Evolutionary conservation across 169 alveolate genomes (phyloP).

Genomic region (Cryptosporidium viatorum): DNA sequence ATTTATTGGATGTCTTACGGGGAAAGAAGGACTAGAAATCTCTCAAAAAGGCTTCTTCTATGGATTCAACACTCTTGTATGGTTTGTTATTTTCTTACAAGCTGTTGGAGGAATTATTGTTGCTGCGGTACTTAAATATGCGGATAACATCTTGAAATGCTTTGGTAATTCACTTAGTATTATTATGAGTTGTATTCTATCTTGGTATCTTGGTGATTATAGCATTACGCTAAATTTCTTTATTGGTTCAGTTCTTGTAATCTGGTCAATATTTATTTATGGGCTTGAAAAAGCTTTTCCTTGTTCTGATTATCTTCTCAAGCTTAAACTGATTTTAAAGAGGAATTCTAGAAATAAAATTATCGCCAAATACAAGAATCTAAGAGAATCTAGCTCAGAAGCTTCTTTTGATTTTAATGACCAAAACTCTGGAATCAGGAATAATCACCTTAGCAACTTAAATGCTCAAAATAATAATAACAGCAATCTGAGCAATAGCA

Average conservation of each 20-base stretch:
- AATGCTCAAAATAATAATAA: neutral
- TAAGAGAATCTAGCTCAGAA: conserved; percentile 61
- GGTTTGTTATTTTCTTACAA: conserved; percentile 79
- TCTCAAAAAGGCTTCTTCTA: conserved; percentile 78
- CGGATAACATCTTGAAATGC: conserved; percentile 84
- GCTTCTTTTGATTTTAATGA: conserved; percentile 9
- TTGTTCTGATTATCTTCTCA: neutral
- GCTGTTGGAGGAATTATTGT: conserved; percentile 86
- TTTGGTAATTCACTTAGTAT: conserved; percentile 81
- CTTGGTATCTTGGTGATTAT: conserved; percentile 69
- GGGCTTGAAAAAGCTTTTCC: conserved; percentile 40
- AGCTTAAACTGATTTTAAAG: conserved; percentile 19
- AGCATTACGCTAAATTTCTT: conserved; percentile 14
- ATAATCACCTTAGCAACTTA: neutral
- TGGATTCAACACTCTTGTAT: conserved; percentile 78
- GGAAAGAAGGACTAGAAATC: conserved; percentile 74
- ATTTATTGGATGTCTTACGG: conserved; percentile 65
- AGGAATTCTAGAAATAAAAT: conserved; percentile 42
- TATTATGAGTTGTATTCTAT: conserved; percentile 66
- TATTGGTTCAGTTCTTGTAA: conserved; percentile 50
- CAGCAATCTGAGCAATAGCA: neutral
- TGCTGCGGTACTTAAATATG: conserved; percentile 85
- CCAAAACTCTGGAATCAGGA: neutral
- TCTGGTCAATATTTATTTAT: conserved; percentile 71
- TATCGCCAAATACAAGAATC: conserved; percentile 31